Base-by-base conservation (phyloP, 768 basidiomycete species). In the Russula virescens region DNA sequence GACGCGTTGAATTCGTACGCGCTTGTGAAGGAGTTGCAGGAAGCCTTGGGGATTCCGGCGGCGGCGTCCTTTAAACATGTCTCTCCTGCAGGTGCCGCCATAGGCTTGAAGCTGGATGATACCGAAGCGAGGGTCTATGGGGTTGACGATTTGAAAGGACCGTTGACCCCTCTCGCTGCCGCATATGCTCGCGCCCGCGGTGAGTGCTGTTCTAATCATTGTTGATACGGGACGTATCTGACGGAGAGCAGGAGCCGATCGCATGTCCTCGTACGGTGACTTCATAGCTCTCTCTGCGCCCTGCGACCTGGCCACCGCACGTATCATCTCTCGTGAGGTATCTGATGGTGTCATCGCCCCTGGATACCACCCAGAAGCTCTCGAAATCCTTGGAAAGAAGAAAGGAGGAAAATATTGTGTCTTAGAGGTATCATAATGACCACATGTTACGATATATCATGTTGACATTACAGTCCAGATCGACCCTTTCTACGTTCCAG, bases 51-150 rank as follows among this genome's bases (percentile, higher is more conserved):
- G 40, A 84, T 98, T 50, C 95, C 97, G 19, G 97, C 97, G 16
- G 96, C 97, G 14, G 96, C 97, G 0, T 98, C 95, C 0, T 99
- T 98, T 86, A 99, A 99, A 78, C 97, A 99, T 71, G 97, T 99
- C 63, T 98, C 96, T 19, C 97, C 97, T 13, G 97, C 97, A 2
- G 97, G 97, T 55, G 94, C 91, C 7, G 97, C 95, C 28, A 91
- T 98, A 14, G 96, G 94, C 25, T 73, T 97, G 60, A 83, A 83
- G 71, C 81, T 99, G 48, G 81, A 86, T 68, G 87, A 90, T 31
- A 82, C 80, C 0, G 95, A 98, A 75, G 92, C 94, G 71, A 86
- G 89, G 69, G 95, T 98, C 0, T 98, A 98, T 66, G 96, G 94
- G 2, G 95, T 97, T 0, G 94, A 98, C 42, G 97, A 98, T 69